Conservation (phyloP, 176 grass and related monocot genomes). For the Musa troglodytarum region DNA sequence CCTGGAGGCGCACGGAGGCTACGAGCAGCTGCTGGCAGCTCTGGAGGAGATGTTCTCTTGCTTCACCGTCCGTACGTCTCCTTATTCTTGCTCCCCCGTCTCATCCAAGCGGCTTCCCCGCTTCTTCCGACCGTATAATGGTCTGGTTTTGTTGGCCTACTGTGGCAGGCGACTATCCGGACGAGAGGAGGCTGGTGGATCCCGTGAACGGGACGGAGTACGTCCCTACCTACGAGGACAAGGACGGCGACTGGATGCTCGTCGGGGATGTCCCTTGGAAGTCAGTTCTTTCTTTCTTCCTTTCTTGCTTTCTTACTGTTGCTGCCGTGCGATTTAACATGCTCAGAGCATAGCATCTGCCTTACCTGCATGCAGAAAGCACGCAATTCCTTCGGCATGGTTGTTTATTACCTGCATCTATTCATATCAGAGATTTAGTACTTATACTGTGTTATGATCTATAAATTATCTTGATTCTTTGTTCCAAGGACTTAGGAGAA, state of each 20-base stretch:
- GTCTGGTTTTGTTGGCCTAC: too few species aligned
- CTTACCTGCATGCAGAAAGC: too few species aligned
- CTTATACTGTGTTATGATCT: too few species aligned
- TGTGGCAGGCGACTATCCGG: constrained; percentile 51
- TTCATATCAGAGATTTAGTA: too few species aligned
- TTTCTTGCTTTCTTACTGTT: not conserved
- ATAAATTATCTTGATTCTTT: too few species aligned
- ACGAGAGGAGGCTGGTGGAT: constrained; percentile 49
- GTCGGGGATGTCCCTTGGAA: constrained; percentile 93
- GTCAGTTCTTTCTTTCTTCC: constrained; percentile 30
- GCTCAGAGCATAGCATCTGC: too few species aligned
- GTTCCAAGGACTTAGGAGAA: too few species aligned
- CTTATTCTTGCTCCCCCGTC: too few species aligned
- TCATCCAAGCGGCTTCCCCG: not conserved
- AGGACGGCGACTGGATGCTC: constrained; percentile 96
- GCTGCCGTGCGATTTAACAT: too few species aligned
- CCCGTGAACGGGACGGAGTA: constrained; percentile 60
- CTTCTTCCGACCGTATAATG: too few species aligned
- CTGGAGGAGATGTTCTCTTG: constrained; percentile 96
- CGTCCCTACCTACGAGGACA: constrained; percentile 85
- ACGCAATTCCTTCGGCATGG: too few species aligned
- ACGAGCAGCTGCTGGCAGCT: constrained; percentile 63
- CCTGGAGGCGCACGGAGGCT: constrained; percentile 56
- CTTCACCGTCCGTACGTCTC: constrained; percentile 69
- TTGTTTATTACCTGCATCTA: too few species aligned